A percentile compares a stretch with the other conserved stretches of the same genome.
phyloP scores from a whole-genome alignment of 2,329 filamentous ascomycete genomes.

The Aspergillus quadrilineatus region DNA sequence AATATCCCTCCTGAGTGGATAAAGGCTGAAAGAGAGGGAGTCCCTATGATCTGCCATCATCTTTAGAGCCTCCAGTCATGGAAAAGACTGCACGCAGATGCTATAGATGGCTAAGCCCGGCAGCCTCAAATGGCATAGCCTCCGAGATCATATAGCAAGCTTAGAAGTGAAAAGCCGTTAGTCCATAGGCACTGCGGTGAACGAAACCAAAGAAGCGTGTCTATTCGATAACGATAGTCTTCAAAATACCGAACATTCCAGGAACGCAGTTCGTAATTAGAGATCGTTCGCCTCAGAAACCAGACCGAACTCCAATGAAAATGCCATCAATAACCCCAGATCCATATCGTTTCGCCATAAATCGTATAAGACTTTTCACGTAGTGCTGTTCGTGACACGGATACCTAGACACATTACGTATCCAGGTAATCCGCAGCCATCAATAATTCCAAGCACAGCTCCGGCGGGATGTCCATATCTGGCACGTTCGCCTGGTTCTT shows the following conservation, averaged over 20 bases:
- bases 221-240: neutral
- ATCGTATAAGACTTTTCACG: neutral
- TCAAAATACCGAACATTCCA: neutral
- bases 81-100: conserved; percentile 36
- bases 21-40: conserved; percentile 26
- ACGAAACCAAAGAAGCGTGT: neutral
- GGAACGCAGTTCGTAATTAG: conserved; percentile 2
- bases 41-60: conserved; percentile 44
- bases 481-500: conserved; percentile 60
- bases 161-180: neutral
- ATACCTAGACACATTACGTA: conserved; percentile 28
- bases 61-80: conserved; percentile 49
- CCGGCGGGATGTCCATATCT: conserved; percentile 66
- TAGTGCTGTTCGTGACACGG: neutral
- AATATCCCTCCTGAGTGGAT: conserved; percentile 23
- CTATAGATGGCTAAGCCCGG: conserved; percentile 30
- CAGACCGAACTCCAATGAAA: conserved; percentile 5
- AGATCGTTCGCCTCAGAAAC: neutral
- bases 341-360: conserved; percentile 5
- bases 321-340: neutral
- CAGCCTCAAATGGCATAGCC: neutral
- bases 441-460: conserved; percentile 64
- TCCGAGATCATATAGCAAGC: neutral
- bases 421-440: conserved; percentile 68
- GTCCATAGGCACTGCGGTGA: neutral